Percentiles rank a stretch among this genome's conserved stretches.
phyloP scores from a whole-genome alignment of 306 rosid species.

The Cicer chorassanicum region DNA sequence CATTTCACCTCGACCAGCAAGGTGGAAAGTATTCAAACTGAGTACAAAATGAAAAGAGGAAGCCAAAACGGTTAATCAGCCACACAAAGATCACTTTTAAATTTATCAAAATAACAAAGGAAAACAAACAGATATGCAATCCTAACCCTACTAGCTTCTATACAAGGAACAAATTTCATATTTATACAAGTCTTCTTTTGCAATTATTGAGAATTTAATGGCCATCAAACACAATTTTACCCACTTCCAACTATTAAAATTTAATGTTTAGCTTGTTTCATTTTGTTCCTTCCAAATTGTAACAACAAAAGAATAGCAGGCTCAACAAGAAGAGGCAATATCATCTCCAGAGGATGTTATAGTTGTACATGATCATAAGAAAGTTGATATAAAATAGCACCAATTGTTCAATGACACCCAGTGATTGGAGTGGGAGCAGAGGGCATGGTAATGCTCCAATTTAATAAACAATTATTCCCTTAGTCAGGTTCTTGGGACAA shows the following conservation, averaged over 20 bases:
- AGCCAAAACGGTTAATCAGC: neutral
- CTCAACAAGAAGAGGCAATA: neutral
- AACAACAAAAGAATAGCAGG: neutral
- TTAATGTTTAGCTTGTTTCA: neutral
- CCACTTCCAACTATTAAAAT: conserved; percentile 8
- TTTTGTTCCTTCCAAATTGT: neutral
- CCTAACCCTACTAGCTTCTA: conserved; percentile 8
- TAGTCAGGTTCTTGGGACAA: neutral
- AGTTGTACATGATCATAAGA: too few species aligned
- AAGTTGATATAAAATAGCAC: neutral
- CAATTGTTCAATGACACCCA: neutral
- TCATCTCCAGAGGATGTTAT: too few species aligned
- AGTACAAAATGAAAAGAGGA: conserved; percentile 3
- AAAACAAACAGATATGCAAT: conserved; percentile 28
- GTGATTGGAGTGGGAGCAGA: neutral
- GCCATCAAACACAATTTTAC: conserved; percentile 3
- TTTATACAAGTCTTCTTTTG: neutral
- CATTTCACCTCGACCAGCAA: conserved; percentile 97
- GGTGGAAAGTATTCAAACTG: conserved; percentile 94
- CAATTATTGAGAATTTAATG: conserved; percentile 9
- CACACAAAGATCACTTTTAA: neutral
- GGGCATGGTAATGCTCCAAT: neutral
- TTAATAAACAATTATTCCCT: neutral
- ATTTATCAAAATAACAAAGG: conserved; percentile 11
- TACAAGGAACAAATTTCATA: conserved; percentile 1